Base-by-base conservation (phyloP, 257 asterid genomes). In the Marsdenia floribunda region DNA sequence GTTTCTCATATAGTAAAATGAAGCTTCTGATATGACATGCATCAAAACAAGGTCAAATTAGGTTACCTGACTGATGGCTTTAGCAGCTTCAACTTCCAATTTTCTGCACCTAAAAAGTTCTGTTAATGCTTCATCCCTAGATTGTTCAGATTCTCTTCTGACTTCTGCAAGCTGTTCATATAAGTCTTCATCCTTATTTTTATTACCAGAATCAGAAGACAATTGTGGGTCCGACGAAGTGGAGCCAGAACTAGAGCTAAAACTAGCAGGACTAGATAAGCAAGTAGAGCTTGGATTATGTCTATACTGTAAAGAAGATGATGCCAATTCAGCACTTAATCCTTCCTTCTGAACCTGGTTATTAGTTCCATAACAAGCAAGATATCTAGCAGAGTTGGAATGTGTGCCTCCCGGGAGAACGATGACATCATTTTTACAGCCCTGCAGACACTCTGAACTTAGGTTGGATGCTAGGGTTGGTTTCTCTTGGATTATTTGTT, bases 51-150 rank as follows among this genome's bases (percentile, higher is more conserved):
- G 54, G 21, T 6, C 29, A 61, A 60, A 37, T 57, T 38, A 46
- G 6, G 54, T 76, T 47, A 90, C 97, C 94, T 85, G 79, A 58
- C 70, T 79, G 73, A 82, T 81, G 64, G 85, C 82, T 80, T 86
- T 87, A 38, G 74, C 76, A 64, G 90, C 89, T 79, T 83, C 82
- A 68, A 79, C 84, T 87, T 87, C 96, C 79, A 81, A 78, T n/a
- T 82, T 80, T 52, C 67, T 84, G 60, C 83, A 77, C 82, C 78
- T 84, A 26, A 77, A 50, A 57, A 84, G 86, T 78, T 81, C 83
- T 52, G 75, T 64, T 81, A 77, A 59, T 61, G 88, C 87, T 82
- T 85, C 90, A 38, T 81, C 74, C 64, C 77, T 86, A 5, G 84
- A 84, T 57, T 80, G 81, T 78, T 84, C 85, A 57, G 77, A 78